Conservation (phyloP, 2,329 filamentous ascomycete species). For the Alternaria triticina region DNA sequence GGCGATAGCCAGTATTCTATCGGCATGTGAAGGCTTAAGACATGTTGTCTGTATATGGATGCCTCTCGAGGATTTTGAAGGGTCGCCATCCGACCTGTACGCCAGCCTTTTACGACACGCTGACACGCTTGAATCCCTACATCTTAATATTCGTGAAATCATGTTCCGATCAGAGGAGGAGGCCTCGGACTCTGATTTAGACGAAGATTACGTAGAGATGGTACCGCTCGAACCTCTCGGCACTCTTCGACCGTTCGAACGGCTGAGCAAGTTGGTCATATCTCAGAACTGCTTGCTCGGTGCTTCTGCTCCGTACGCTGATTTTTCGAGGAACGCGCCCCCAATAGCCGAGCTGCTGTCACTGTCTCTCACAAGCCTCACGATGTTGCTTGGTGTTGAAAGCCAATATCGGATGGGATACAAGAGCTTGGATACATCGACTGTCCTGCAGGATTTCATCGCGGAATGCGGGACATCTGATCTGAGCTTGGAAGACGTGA, state of each 20-base stretch:
- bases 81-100: slow-evolving; percentile 11
- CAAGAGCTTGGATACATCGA: not conserved
- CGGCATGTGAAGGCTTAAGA: slow-evolving; percentile 20
- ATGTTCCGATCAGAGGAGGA: not conserved
- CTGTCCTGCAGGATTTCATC: slow-evolving; percentile 7
- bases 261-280: slow-evolving; percentile 17
- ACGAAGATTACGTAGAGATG: not conserved
- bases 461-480: slow-evolving; percentile 6
- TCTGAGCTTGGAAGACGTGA: not conserved
- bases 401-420: not conserved
- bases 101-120: slow-evolving; percentile 17
- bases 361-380: slow-evolving; percentile 9
- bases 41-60: slow-evolving; percentile 33
- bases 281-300: slow-evolving; percentile 17
- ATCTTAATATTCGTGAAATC: slow-evolving; percentile 20
- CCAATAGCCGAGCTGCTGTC: slow-evolving; percentile 20
- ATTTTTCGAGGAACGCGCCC: not conserved
- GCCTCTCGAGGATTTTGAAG: not conserved
- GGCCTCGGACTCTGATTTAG: not conserved
- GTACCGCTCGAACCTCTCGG: slow-evolving; percentile 3
- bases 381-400: slow-evolving; percentile 3
- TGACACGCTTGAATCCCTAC: slow-evolving; percentile 21
- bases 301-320: not conserved
- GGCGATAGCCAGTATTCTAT: slow-evolving; percentile 11
- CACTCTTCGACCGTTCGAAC: slow-evolving; percentile 14